A percentile compares a stretch with the other conserved stretches of the same genome.
Conservation (phyloP, 2,329 filamentous ascomycete genomes). For the Verticillium tricorpus region DNA sequence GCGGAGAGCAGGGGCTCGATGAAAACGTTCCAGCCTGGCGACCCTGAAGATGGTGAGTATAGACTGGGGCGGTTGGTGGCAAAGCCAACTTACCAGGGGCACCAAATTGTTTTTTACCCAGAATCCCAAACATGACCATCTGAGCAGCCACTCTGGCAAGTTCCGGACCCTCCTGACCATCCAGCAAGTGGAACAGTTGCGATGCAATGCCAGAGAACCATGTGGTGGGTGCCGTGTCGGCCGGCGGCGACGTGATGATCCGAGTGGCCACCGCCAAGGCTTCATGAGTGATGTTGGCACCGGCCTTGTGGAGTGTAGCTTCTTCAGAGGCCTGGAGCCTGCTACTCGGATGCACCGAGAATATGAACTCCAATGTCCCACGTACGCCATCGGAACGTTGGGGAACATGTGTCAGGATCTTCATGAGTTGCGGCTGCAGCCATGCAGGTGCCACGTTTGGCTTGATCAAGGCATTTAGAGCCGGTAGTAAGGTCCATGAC, state of each 20-base stretch:
- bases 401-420: conserved; percentile 55
- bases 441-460: conserved; percentile 54
- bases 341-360: conserved; percentile 59
- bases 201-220: conserved; percentile 60
- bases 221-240: conserved; percentile 43
- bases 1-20: conserved; percentile 51
- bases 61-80: background rate
- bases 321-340: conserved; percentile 34
- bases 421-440: conserved; percentile 54
- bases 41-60: conserved; percentile 28
- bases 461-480: conserved; percentile 60
- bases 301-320: conserved; percentile 45
- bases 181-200: conserved; percentile 58
- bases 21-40: conserved; percentile 59
- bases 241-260: conserved; percentile 57
- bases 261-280: conserved; percentile 59
- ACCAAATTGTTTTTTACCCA: conserved; percentile 59
- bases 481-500: conserved; percentile 53
- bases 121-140: conserved; percentile 61
- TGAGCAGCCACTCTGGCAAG: conserved; percentile 55
- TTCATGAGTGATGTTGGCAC: conserved; percentile 63
- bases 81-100: conserved; percentile 45
- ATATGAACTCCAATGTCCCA: conserved; percentile 66
- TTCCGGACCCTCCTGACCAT: conserved; percentile 54
- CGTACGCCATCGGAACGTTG: conserved; percentile 60